These are phyloP conservation scores for Sporothrix dimorphospora DNA, from an alignment of 2,329 filamentous ascomycete genomes.

Conservation along the genomic window DNA sequence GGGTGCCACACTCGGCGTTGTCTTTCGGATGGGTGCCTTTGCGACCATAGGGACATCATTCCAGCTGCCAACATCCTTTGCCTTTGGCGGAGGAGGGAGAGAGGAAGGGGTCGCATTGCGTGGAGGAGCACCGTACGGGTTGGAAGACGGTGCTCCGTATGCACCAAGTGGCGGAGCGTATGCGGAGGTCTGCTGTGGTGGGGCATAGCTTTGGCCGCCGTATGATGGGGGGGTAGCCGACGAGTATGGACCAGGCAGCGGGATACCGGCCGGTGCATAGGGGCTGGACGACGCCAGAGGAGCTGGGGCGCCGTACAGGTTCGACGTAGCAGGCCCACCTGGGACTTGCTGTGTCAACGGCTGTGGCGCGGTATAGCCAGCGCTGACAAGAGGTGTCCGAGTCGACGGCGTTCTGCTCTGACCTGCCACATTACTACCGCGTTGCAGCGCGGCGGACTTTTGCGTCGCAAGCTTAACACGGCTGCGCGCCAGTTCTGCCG, in stretches of 20 bases:
- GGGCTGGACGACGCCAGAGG: conserved; percentile 42
- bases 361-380: conserved; percentile 54
- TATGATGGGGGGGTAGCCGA: conserved; percentile 43
- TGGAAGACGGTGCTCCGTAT: conserved; percentile 44
- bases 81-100: conserved; percentile 65
- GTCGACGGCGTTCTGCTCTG: conserved; percentile 10
- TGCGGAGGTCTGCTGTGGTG: conserved; percentile 37
- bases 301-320: conserved; percentile 42
- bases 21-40: conserved; percentile 71
- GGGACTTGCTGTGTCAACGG: conserved; percentile 32
- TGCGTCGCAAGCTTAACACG: conserved; percentile 83
- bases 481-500: conserved; percentile 83
- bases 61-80: conserved; percentile 79
- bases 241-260: conserved; percentile 50
- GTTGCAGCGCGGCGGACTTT: conserved; percentile 48
- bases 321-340: conserved; percentile 33
- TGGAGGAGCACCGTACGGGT: conserved; percentile 43
- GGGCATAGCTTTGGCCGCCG: conserved; percentile 42
- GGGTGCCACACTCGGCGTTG: conserved; percentile 71
- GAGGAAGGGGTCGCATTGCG: conserved; percentile 70
- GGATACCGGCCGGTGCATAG: conserved; percentile 42
- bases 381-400: conserved; percentile 15
- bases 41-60: conserved; percentile 91
- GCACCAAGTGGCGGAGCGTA: conserved; percentile 44
- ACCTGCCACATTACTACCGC: neutral